Evolutionary conservation across 2,329 filamentous ascomycete species (phyloP), one percentile per base, ranked within the genome.

Genomic region (Venturia effusa): DNA sequence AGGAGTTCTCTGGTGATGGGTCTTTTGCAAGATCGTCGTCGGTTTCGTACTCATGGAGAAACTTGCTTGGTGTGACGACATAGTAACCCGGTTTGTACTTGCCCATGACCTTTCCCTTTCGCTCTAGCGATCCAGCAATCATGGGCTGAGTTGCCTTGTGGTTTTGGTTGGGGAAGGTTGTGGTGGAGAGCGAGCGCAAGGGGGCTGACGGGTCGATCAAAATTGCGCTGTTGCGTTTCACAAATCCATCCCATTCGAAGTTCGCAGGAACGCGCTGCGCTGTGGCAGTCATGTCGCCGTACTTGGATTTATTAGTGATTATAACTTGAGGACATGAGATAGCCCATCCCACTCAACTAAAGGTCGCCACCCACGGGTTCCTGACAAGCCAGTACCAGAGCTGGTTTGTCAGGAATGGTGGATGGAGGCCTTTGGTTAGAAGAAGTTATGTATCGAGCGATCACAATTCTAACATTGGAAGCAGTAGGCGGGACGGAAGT

Each of bases 1-100:
- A 85, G 17, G 89, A 94, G 48, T 94, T 80, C 74, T 99, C 93
- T 0, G 94, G 93, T 64, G 83, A 81, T 11, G 91, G 90, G 66
- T 96, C 90, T 70, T 84, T 81, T 64, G 78, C 78, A 71, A 84
- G 82, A 70, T 87, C 83, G 71, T 97, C 93, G 72, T 90, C 88
- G 71, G 95, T 92, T 78, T 96, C 96, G 82, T 96, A 99, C 76
- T 97, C 92, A 78, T 99, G 94, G 65, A 99, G 78, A 77, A 88
- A 99, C 71, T 90, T 91, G 64, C 89, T 84, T 0, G 91, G 89
- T 0, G 92, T 96, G 59, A 97, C 85, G 64, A 94, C 93, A 73
- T 96, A 99, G 81, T 95, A 96, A 64, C 84, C 85, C 0, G 89
- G 84, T 67, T 85, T 87, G 76, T 90, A 94, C 76, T 88, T 82